Evolutionary conservation across 2,329 filamentous ascomycete species (phyloP).

Genomic region (Bipolaris bicolor): DNA sequence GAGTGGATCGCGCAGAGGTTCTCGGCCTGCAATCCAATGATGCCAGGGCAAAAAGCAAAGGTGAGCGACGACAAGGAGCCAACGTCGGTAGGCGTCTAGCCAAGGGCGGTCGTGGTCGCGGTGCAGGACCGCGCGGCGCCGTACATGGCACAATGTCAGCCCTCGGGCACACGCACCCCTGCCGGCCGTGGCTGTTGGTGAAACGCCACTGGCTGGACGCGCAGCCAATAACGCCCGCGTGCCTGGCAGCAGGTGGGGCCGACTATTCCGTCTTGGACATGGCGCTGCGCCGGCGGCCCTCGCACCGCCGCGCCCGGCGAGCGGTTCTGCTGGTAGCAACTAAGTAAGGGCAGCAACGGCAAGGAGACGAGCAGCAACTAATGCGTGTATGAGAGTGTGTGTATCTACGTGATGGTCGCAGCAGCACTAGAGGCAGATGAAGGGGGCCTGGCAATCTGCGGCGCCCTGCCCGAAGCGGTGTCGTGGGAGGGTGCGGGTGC

Average conservation of each 20-base stretch:
- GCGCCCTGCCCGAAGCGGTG: conserved; percentile 2
- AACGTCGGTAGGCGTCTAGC: conserved; percentile 4
- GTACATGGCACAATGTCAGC: background rate
- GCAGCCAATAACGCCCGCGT: conserved; percentile 8
- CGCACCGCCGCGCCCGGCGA: background rate
- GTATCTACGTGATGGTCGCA: background rate
- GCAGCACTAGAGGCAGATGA: background rate
- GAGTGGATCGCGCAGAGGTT: conserved; percentile 10
- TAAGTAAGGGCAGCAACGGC: background rate
- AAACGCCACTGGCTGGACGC: conserved; percentile 3
- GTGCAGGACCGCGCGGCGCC: conserved; percentile 14
- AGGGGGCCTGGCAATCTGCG: background rate
- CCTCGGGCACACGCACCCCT: conserved; percentile 4
- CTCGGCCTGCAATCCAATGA: conserved; percentile 6
- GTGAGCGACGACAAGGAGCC: background rate
- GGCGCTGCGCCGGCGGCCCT: conserved; percentile 5
- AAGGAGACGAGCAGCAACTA: background rate
- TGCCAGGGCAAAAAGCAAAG: conserved; percentile 10
- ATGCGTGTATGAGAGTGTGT: no score
- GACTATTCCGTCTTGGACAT: background rate
- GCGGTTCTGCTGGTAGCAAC: background rate
- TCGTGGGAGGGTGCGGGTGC: background rate
- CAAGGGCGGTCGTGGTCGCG: conserved; percentile 1
- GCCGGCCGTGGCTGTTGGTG: conserved; percentile 9
- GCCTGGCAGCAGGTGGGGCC: conserved; percentile 10